Conservation (phyloP, 768 basidiomycete genomes). For the Podaxis rugospora region DNA sequence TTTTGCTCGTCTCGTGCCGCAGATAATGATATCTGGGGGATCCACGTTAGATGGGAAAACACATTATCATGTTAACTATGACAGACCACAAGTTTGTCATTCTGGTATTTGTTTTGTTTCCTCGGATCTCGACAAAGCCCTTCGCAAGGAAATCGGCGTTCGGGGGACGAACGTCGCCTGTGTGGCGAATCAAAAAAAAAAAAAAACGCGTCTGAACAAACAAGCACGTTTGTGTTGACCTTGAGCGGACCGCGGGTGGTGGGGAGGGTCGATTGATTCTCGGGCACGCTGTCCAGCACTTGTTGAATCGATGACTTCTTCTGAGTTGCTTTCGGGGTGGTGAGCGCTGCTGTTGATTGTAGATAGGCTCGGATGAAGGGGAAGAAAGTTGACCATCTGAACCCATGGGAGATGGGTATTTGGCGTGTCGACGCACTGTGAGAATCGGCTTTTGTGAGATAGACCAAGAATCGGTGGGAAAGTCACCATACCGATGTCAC, state of each 20-base stretch:
- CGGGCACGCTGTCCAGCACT: neutral
- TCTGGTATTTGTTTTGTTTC: neutral
- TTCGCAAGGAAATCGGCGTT: constrained; percentile 22
- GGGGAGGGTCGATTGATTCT: neutral
- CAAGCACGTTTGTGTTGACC: neutral
- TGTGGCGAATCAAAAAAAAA: constrained; percentile 13
- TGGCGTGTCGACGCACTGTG: neutral
- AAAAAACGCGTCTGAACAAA: neutral
- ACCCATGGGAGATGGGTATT: neutral
- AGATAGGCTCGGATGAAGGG: neutral
- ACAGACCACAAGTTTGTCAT: constrained; percentile 28
- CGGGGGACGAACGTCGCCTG: constrained; percentile 25
- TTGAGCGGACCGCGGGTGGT: neutral
- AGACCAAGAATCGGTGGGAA: neutral
- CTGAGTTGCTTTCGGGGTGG: too few relatives aligned
- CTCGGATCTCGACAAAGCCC: constrained; percentile 5
- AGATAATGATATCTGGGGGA: constrained; percentile 28
- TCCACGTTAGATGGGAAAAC: neutral
- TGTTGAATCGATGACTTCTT: neutral
- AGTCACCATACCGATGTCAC: constrained; percentile 21
- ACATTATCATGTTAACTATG: neutral
- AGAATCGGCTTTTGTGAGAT: neutral
- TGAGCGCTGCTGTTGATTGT: neutral
- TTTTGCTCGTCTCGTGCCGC: constrained; percentile 33
- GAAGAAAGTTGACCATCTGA: neutral